A percentile compares a stretch with the other conserved stretches of the same genome.
phyloP scores from a whole-genome alignment of 805 yeast species.

The Wickerhamomyces pijperi region DNA sequence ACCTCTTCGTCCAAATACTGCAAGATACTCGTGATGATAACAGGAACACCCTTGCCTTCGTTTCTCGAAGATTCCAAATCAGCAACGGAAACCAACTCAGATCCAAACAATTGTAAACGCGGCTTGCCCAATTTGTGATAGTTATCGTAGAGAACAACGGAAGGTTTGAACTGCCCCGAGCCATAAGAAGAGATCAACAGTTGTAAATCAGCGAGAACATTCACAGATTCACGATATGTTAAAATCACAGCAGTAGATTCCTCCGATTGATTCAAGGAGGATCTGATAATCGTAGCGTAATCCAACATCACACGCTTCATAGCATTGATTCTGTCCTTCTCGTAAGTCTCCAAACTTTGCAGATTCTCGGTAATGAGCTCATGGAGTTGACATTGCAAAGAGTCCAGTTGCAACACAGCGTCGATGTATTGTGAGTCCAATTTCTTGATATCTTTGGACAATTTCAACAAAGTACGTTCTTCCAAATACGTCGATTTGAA shows the following conservation, averaged over 20 bases:
- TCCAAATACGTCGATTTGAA: conserved; percentile 25
- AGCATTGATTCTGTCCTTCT: conserved; percentile 64
- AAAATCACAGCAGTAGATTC: conserved; percentile 48
- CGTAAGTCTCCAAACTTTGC: conserved; percentile 73
- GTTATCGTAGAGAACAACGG: conserved; percentile 64
- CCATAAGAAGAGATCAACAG: conserved; percentile 55
- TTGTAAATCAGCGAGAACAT: conserved; percentile 58
- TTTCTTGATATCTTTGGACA: conserved; percentile 44
- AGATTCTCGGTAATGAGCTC: conserved; percentile 62
- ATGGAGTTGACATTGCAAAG: conserved; percentile 61
- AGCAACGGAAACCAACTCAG: conserved; percentile 54
- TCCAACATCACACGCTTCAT: conserved; percentile 67
- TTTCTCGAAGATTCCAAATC: conserved; percentile 30
- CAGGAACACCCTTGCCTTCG: conserved; percentile 66
- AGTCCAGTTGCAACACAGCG: conserved; percentile 49
- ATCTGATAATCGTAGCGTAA: conserved; percentile 55
- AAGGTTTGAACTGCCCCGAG: conserved; percentile 69
- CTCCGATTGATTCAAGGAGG: conserved; percentile 46
- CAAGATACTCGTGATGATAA: conserved; percentile 49
- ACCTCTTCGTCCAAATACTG: conserved; percentile 49
- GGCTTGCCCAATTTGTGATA: conserved; percentile 53
- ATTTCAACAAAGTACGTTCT: conserved; percentile 37
- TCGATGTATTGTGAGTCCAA: conserved; percentile 47
- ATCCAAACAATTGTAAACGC: conserved; percentile 64
- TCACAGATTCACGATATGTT: conserved; percentile 58